Percentiles rank a stretch among this genome's conserved stretches.
These are phyloP conservation scores for Moricandia moricandioides DNA, from an alignment of 345 rosid species.

Conservation along the genomic window DNA sequence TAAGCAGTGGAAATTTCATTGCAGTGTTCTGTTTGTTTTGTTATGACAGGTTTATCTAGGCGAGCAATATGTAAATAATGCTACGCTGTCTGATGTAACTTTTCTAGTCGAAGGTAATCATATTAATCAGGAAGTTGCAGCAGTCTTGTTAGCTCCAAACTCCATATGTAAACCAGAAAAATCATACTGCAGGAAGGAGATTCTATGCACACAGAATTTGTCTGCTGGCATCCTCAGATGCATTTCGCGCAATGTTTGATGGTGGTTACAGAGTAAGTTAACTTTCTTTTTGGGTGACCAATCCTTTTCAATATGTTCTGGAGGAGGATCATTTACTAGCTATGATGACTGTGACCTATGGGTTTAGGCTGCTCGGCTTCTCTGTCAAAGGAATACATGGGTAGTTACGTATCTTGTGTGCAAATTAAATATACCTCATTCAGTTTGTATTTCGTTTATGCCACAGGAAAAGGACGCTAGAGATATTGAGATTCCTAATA, in stretches of 20 bases:
- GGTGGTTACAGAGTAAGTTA: constrained; percentile 94
- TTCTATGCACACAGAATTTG: constrained; percentile 98
- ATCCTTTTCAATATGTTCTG: constrained; percentile 10
- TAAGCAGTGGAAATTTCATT: constrained; percentile 7
- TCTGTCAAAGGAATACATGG: neutral
- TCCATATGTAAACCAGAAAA: constrained; percentile 21
- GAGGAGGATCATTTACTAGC: constrained; percentile 13
- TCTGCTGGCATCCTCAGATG: constrained; percentile 97
- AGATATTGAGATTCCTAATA: constrained; percentile 97
- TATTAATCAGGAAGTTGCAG: constrained; percentile 10
- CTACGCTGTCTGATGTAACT: constrained; percentile 90
- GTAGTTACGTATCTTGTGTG: neutral
- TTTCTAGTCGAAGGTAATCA: constrained; percentile 93
- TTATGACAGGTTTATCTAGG: constrained; percentile 80
- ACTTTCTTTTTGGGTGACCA: neutral
- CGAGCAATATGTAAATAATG: constrained; percentile 86
- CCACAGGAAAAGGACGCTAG: constrained; percentile 92
- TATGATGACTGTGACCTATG: neutral
- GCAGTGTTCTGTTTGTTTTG: neutral
- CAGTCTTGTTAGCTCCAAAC: constrained; percentile 19
- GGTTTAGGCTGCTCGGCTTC: constrained; percentile 1
- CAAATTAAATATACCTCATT: neutral
- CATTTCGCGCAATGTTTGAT: constrained; percentile 99
- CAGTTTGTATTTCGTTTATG: constrained; percentile 4
- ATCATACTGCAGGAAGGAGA: constrained; percentile 63